These are phyloP conservation scores for Wakefieldia striispora DNA, from an alignment of 768 basidiomycete genomes.

Conservation along the genomic window DNA sequence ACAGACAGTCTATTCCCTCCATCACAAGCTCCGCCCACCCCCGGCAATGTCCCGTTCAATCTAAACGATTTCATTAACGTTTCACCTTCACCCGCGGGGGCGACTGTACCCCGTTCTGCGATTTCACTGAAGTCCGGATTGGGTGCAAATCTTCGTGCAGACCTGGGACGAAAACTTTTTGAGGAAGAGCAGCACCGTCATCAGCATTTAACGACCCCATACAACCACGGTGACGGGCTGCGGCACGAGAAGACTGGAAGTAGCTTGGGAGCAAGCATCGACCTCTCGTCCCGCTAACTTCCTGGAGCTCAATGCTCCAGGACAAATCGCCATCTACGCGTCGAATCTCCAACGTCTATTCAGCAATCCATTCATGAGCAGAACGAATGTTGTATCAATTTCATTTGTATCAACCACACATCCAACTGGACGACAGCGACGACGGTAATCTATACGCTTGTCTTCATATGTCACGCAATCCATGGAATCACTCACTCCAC, in stretches of 20 bases:
- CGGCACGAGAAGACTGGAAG: conserved; percentile 26
- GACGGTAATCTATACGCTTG: conserved; percentile 32
- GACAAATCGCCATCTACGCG: conserved; percentile 13
- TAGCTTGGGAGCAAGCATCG: conserved; percentile 30
- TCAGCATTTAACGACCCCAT: conserved; percentile 15
- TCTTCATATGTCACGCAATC: conserved; percentile 26
- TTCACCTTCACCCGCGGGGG: conserved; percentile 58
- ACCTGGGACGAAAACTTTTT: conserved; percentile 66
- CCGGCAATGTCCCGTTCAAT: conserved; percentile 49
- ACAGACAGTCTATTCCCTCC: conserved; percentile 21
- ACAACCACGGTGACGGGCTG: conserved; percentile 20
- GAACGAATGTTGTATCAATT: conserved; percentile 35
- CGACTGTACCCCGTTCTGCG: conserved; percentile 30
- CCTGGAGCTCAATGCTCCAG: neutral
- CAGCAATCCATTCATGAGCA: conserved; percentile 21
- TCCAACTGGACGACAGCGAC: conserved; percentile 21
- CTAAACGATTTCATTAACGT: conserved; percentile 72
- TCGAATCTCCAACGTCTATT: conserved; percentile 18
- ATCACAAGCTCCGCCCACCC: conserved; percentile 37
- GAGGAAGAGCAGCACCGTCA: conserved; percentile 65
- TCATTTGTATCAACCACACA: conserved; percentile 34
- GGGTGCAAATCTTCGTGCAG: conserved; percentile 55
- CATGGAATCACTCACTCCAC: conserved; percentile 19
- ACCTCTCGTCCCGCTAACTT: conserved; percentile 28
- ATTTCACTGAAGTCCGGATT: conserved; percentile 32